These are phyloP conservation scores for Davidsoniella neocaledoniae DNA, from an alignment of 2,329 filamentous ascomycete genomes.

Conservation along the genomic window DNA sequence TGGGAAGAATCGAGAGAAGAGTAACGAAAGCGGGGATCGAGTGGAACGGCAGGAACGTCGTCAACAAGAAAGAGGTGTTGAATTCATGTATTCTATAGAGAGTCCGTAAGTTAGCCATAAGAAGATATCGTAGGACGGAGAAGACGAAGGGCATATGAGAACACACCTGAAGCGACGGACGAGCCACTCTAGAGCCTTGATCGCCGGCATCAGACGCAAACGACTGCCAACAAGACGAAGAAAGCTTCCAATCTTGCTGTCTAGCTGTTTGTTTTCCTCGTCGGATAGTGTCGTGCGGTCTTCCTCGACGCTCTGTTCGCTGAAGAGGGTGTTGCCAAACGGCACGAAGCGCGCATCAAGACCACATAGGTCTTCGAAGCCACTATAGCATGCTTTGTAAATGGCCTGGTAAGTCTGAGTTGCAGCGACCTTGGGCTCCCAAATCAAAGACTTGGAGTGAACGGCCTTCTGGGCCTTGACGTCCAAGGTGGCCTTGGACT, in stretches of 20 bases:
- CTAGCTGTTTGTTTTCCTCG: slow-evolving; percentile 65
- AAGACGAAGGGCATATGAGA: neutral
- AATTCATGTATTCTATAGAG: slow-evolving; percentile 64
- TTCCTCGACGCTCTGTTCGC: slow-evolving; percentile 77
- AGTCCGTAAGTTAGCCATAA: neutral
- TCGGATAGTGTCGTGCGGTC: slow-evolving; percentile 74
- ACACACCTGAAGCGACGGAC: slow-evolving; percentile 71
- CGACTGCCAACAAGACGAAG: slow-evolving; percentile 62
- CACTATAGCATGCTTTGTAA: slow-evolving; percentile 72
- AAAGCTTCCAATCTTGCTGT: slow-evolving; percentile 65
- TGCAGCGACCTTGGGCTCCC: slow-evolving; percentile 69
- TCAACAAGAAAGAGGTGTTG: slow-evolving; percentile 61
- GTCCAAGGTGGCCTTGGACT: slow-evolving; percentile 79
- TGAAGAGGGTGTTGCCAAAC: slow-evolving; percentile 72
- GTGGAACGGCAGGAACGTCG: slow-evolving; percentile 88
- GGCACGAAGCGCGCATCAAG: slow-evolving; percentile 63
- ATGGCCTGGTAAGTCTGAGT: slow-evolving; percentile 82
- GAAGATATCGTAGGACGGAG: neutral
- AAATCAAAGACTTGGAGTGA: slow-evolving; percentile 89
- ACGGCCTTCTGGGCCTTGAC: slow-evolving; percentile 82
- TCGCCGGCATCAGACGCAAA: slow-evolving; percentile 67
- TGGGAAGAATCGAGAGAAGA: slow-evolving; percentile 70
- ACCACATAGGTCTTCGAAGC: slow-evolving; percentile 79
- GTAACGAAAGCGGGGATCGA: slow-evolving; percentile 70
- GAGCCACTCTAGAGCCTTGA: slow-evolving; percentile 91